Conservation (phyloP, 495 filamentous ascomycete species). For the Penicillium chermesinum region DNA sequence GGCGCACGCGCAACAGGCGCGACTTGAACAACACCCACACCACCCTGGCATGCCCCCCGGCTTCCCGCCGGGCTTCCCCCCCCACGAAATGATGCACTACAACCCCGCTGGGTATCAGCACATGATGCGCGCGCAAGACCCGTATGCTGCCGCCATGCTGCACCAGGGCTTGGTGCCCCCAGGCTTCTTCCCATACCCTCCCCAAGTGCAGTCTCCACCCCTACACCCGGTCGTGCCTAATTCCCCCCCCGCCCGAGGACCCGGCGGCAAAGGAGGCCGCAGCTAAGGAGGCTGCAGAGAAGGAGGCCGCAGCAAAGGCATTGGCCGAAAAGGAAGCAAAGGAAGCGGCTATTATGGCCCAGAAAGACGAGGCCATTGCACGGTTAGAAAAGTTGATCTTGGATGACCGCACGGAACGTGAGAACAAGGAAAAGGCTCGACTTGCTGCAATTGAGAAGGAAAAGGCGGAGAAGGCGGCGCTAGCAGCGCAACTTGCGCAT, state of each 20-base stretch:
- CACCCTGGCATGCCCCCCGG: slow-evolving; percentile 19
- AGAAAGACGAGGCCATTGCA: slow-evolving; percentile 49
- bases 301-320: not conserved
- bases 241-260: slow-evolving; percentile 13
- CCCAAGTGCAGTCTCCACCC: slow-evolving; percentile 31
- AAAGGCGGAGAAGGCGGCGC: slow-evolving; percentile 48
- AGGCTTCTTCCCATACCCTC: slow-evolving; percentile 34
- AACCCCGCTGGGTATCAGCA: slow-evolving; percentile 41
- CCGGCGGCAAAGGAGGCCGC: slow-evolving; percentile 3
- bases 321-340: not conserved
- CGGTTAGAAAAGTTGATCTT: slow-evolving; percentile 48
- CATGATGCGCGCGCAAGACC: slow-evolving; percentile 28
- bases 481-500: slow-evolving; percentile 45
- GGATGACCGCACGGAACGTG: slow-evolving; percentile 43
- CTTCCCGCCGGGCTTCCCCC: slow-evolving; percentile 27
- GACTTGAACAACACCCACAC: slow-evolving; percentile 11
- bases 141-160: slow-evolving; percentile 31
- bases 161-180: slow-evolving; percentile 34
- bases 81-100: slow-evolving; percentile 50
- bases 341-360: slow-evolving; percentile 19
- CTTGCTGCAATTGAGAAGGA: slow-evolving; percentile 38
- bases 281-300: slow-evolving; percentile 18
- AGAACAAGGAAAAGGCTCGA: slow-evolving; percentile 40
- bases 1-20: not conserved
- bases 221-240: slow-evolving; percentile 25